Evolutionary conservation across 192 early-diverging fungal genomes (phyloP).

Genomic region (Umbelopsis sp.): DNA sequence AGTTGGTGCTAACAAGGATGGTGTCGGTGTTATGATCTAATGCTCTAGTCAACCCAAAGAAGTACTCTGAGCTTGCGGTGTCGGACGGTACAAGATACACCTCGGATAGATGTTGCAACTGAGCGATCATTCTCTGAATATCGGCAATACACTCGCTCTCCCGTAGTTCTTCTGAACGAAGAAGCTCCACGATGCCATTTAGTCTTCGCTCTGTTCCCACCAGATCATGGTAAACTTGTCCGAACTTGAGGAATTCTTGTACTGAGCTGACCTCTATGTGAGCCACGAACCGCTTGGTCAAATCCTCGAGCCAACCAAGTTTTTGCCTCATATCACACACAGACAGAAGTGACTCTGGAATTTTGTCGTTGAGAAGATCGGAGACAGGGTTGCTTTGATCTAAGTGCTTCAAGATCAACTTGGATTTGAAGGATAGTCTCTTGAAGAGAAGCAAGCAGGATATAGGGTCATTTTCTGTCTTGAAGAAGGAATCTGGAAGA

Average conservation of each 20-base stretch:
- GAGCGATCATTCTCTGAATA: conserved; percentile 67
- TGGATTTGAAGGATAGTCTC: conserved; percentile 82
- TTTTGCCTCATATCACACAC: conserved; percentile 65
- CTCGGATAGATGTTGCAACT: conserved; percentile 68
- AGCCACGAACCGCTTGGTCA: conserved; percentile 66
- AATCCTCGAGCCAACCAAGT: conserved; percentile 66
- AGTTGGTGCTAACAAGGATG: conserved; percentile 59
- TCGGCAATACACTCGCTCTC: conserved; percentile 68
- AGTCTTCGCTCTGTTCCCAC: conserved; percentile 78
- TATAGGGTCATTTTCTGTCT: conserved; percentile 77
- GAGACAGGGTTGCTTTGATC: conserved; percentile 59
- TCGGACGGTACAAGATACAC: conserved; percentile 54
- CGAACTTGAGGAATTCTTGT: conserved; percentile 71
- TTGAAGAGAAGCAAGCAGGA: conserved; percentile 74
- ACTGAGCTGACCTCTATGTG: conserved; percentile 69
- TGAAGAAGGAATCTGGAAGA: conserved; percentile 83
- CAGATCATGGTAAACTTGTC: conserved; percentile 76
- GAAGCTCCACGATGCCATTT: conserved; percentile 69
- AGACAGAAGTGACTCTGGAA: conserved; percentile 55
- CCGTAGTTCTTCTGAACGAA: conserved; percentile 79
- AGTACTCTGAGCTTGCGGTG: conserved; percentile 52
- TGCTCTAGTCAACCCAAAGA: conserved; percentile 47
- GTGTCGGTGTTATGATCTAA: conserved; percentile 72
- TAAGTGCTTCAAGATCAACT: conserved; percentile 72
- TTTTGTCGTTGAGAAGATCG: conserved; percentile 55